Evolutionary conservation across 1,284 basidiomycete genomes (phyloP), one percentile per base, ranked within the genome.

Genomic region (Pseudozyma pruni): DNA sequence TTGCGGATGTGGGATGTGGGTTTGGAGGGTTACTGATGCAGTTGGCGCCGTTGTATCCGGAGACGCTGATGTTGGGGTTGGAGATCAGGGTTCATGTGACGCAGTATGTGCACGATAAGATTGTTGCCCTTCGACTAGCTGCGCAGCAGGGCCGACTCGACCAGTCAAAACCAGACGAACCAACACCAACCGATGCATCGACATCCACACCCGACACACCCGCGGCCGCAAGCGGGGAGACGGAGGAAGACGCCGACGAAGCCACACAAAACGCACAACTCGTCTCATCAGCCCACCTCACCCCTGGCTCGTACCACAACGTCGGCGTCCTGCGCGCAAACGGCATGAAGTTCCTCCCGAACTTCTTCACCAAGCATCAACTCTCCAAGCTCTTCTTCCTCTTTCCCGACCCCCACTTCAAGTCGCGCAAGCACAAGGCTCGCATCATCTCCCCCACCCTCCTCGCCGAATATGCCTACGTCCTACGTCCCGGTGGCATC

Each of bases 391-490:
- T 99, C 64, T 99, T 99, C 85, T 98, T 98, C 86, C 88, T 98
- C 62, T 98, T 98, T 84, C 96, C 96, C 31, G 96, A 99, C 84
- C 96, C 96, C 0, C 96, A 98, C 84, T 99, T 99, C 87, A 98
- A 99, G 84, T 87, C 88, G 17, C 89, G 94, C 75, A 99, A 99
- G 83, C 95, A 98, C 86, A 99, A 99, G 85, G 95, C 83, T 85
- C 90, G 86, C 72, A 98, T 98, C 81, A 94, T 97, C 78, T 96
- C 94, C 4, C 92, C 93, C 2, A 94, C 94, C 1, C 87, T 98
- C 25, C 87, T 98, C 27, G 93, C 88, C 39, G 88, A 89, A 78
- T 99, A 99, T 78, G 96, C 96, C 2, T 97, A 92, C 81, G 90
- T 93, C 20, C 87, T 98, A 22, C 87, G 89, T 25, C 91, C 92